Conservation (phyloP, 768 basidiomycete genomes). For the Amanita fuliginea region DNA sequence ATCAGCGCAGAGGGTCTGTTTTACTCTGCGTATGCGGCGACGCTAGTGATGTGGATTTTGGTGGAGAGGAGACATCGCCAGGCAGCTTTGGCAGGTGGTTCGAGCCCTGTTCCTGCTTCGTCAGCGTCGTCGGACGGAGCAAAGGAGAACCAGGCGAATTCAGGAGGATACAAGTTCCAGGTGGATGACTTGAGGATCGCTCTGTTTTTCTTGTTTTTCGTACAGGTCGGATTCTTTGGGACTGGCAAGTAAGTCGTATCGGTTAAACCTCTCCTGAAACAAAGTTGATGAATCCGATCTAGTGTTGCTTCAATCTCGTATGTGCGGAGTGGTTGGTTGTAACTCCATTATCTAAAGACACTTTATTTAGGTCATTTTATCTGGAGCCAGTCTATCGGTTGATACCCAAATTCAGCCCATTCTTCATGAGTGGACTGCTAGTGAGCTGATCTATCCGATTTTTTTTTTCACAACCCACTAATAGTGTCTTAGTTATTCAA, state of each 20-base stretch:
- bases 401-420: constrained; percentile 78
- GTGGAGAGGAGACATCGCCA: constrained; percentile 31
- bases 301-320: constrained; percentile 82
- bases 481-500: constrained; percentile 53
- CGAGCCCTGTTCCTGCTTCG: constrained; percentile 9
- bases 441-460: constrained; percentile 23
- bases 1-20: constrained; percentile 79
- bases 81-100: background rate
- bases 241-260: constrained; percentile 57
- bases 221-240: constrained; percentile 81
- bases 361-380: constrained; percentile 56
- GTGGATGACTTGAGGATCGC: constrained; percentile 62
- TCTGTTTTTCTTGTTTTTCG: constrained; percentile 76
- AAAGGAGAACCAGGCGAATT: constrained; percentile 8
- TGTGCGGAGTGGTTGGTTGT: constrained; percentile 15
- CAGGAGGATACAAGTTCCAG: constrained; percentile 29
- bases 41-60: constrained; percentile 56
- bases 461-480: background rate
- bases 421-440: constrained; percentile 67
- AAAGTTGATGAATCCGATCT: constrained; percentile 5
- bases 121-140: constrained; percentile 5
- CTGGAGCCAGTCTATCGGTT: constrained; percentile 81
- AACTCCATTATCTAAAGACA: background rate
- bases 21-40: constrained; percentile 55
- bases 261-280: background rate